phyloP scores from a whole-genome alignment of 2,329 filamentous ascomycete species.

The Microdochium paspali region DNA sequence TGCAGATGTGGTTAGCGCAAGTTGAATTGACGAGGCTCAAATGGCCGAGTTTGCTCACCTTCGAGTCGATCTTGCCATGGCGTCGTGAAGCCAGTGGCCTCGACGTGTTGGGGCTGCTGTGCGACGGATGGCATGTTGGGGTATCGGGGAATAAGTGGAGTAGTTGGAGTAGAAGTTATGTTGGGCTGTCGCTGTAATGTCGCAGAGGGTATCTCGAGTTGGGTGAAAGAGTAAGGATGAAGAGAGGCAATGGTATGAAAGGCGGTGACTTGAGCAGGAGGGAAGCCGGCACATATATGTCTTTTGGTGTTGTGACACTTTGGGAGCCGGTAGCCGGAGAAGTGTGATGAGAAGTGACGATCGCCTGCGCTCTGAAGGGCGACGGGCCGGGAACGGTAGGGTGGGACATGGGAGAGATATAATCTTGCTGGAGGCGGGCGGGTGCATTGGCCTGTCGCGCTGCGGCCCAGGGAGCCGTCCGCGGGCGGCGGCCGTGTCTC shows the following conservation, averaged over 20 bases:
- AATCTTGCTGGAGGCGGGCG: not conserved
- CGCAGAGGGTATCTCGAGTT: too few species aligned
- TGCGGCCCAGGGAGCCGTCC: not conserved
- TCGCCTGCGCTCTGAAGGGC: not conserved
- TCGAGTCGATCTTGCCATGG: slow-evolving; percentile 49
- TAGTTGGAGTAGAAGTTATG: not conserved
- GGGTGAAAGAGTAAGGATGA: too few species aligned
- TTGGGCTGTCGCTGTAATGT: too few species aligned
- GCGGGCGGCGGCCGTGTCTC: not conserved
- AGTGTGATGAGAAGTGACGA: too few species aligned
- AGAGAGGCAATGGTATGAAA: too few species aligned
- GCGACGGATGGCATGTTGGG: slow-evolving; percentile 12
- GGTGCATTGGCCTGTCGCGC: not conserved
- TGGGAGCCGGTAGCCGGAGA: too few species aligned
- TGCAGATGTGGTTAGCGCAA: too few species aligned
- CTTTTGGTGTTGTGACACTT: too few species aligned
- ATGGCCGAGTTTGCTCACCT: slow-evolving; percentile 39
- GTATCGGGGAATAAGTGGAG: not conserved
- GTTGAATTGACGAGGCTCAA: slow-evolving; percentile 3
- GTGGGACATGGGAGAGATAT: not conserved
- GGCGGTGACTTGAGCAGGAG: too few species aligned
- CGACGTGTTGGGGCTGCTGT: slow-evolving; percentile 7
- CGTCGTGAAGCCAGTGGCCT: slow-evolving; percentile 9
- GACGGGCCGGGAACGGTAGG: not conserved
- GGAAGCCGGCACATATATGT: too few species aligned